Base-by-base conservation (phyloP, 768 basidiomycete genomes). In the Serendipita sp. region DNA sequence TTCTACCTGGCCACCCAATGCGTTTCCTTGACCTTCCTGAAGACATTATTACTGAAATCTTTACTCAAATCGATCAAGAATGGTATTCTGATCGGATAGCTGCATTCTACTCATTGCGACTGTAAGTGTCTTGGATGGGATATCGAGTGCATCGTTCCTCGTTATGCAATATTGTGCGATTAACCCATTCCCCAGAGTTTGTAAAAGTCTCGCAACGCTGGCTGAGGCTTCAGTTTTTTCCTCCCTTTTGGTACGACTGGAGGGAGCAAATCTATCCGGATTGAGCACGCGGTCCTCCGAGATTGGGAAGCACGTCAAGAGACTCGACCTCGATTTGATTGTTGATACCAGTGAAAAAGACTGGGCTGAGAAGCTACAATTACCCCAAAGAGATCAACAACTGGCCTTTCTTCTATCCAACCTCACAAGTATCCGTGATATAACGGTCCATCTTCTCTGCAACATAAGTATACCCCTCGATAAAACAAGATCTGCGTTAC, bases 1-100 rank as follows among this genome's bases (percentile, higher is more conserved):
- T 31, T 18, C 48, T 31, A 6, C 8, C 48, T 31, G 29, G n/a
- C 48, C n/a, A 23, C 23, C 23, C 44, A n/a, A 37, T 65, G 60
- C 31, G 63, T n/a, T 63, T 70, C 4, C 48, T 60, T 45, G 66
- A 62, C 13, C 15, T 66, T 2, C 45, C 16, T 44, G 66, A 43
- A 43, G 53, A 52, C 65, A 3, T 13, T 29, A 18, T 3, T 10
- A n/a, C n/a, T 40, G 16, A 18, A 27, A 60, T 8, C 2, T 33
- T 43, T 34, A 29, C 44, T 1, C 13, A 2, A 13, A 18, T 53
- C 23, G 52, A 27, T 13, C 11, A 11, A n/a, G 52, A 31, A 11
- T 13, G 52, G 27, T 11, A 27, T 31, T 13, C 11, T 11, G 52
- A 27, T n/a, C 52, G 52, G 16, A 11, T n/a, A 16, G 15, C 13